These are phyloP conservation scores for Passiflora organensis DNA, from an alignment of 345 rosid species.

Conservation along the genomic window DNA sequence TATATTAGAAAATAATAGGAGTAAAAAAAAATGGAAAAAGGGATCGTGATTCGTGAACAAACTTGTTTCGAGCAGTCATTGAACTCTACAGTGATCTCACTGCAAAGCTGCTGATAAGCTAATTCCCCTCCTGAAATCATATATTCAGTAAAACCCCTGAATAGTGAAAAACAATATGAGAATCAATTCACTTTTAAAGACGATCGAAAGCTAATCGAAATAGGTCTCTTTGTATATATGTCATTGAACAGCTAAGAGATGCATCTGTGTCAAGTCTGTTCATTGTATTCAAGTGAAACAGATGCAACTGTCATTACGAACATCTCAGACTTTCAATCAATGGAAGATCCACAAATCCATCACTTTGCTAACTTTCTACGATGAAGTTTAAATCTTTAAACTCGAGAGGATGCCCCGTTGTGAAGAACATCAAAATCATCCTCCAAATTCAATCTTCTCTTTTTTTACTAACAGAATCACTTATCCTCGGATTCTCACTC, in stretches of 20 bases:
- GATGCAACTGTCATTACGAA: background rate
- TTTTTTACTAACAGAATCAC: background rate
- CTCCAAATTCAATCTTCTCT: background rate
- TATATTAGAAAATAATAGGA: background rate
- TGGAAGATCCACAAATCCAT: no score
- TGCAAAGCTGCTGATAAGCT: slow-evolving; percentile 74
- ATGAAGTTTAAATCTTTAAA: background rate
- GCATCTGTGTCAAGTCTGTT: background rate
- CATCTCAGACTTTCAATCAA: background rate
- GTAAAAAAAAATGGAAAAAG: background rate
- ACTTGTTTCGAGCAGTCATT: slow-evolving; percentile 91
- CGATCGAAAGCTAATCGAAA: no score
- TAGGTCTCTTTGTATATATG: no score
- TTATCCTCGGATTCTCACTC: background rate
- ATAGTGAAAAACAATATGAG: background rate
- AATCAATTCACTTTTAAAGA: no score
- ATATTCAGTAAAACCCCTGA: slow-evolving; percentile 76
- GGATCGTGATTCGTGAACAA: background rate
- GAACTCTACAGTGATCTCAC: slow-evolving; percentile 72
- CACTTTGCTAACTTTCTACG: background rate
- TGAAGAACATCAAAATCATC: background rate
- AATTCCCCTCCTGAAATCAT: slow-evolving; percentile 66
- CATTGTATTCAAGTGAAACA: no score
- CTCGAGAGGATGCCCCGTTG: background rate
- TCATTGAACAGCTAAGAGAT: background rate